These are phyloP conservation scores for Pleurotus salmoneostramineus DNA, from an alignment of 768 basidiomycete species.

Conservation along the genomic window DNA sequence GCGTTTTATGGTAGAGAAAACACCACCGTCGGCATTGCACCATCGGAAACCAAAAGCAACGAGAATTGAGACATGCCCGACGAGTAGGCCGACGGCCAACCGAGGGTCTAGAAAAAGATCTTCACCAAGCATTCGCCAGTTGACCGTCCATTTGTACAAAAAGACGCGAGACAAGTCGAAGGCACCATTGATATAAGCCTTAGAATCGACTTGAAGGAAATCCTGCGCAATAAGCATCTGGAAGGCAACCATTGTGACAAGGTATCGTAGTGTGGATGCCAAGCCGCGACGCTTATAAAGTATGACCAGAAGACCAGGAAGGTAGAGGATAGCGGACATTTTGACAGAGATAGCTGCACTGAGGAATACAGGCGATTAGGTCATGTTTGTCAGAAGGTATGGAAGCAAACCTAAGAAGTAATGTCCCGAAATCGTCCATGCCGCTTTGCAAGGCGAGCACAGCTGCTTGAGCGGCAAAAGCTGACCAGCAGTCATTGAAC, in stretches of 20 bases:
- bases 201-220: slow-evolving; percentile 59
- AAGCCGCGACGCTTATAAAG: slow-evolving; percentile 73
- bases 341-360: slow-evolving; percentile 88
- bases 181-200: slow-evolving; percentile 68
- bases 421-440: slow-evolving; percentile 56
- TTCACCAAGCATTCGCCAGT: slow-evolving; percentile 88
- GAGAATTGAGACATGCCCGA: slow-evolving; percentile 60
- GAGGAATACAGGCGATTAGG: neutral
- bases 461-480: slow-evolving; percentile 60
- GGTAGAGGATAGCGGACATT: slow-evolving; percentile 89
- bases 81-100: slow-evolving; percentile 61
- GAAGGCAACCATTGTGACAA: slow-evolving; percentile 39
- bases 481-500: slow-evolving; percentile 94
- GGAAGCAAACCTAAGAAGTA: slow-evolving; percentile 66
- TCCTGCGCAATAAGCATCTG: slow-evolving; percentile 66
- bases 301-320: slow-evolving; percentile 84
- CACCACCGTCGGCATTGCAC: slow-evolving; percentile 74
- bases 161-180: slow-evolving; percentile 90
- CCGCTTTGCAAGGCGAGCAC: slow-evolving; percentile 61
- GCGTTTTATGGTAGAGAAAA: slow-evolving; percentile 45
- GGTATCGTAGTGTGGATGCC: slow-evolving; percentile 42
- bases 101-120: slow-evolving; percentile 63
- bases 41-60: slow-evolving; percentile 70
- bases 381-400: no score
- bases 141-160: slow-evolving; percentile 96